These are phyloP conservation scores for Pugionium dolabratum DNA, from an alignment of 345 rosid genomes.

Conservation along the genomic window DNA sequence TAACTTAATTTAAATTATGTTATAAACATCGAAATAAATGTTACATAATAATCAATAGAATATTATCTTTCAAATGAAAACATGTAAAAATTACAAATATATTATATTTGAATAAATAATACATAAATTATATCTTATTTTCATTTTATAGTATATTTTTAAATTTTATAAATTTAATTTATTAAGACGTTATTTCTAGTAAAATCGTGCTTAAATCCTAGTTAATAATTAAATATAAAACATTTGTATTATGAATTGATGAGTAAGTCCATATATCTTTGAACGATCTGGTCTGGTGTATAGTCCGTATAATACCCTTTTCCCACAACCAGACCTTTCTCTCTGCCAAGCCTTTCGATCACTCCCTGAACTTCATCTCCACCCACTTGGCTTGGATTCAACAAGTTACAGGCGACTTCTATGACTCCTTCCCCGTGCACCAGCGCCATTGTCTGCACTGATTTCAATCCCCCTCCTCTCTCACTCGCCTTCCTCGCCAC, in stretches of 20 bases:
- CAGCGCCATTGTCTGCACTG: slow-evolving; percentile 94
- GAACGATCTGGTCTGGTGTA: slow-evolving; percentile 58
- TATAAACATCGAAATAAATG: too few species aligned
- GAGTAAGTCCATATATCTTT: slow-evolving; percentile 48
- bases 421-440: slow-evolving; percentile 57
- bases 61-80: too few species aligned
- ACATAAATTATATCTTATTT: too few species aligned
- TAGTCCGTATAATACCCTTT: slow-evolving; percentile 79
- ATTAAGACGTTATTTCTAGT: too few species aligned
- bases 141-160: too few species aligned
- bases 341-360: slow-evolving; percentile 66
- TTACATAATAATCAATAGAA: too few species aligned
- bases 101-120: too few species aligned
- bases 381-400: slow-evolving; percentile 73
- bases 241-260: slow-evolving; percentile 2
- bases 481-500: slow-evolving; percentile 66
- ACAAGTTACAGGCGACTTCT: slow-evolving; percentile 88
- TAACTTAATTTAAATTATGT: too few species aligned
- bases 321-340: slow-evolving; percentile 62
- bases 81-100: too few species aligned
- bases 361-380: slow-evolving; percentile 69
- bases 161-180: too few species aligned
- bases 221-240: too few species aligned
- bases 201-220: too few species aligned
- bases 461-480: slow-evolving; percentile 82